Evolutionary conservation across 306 rosid genomes (phyloP).

Genomic region (Lathyrus oleraceus): DNA sequence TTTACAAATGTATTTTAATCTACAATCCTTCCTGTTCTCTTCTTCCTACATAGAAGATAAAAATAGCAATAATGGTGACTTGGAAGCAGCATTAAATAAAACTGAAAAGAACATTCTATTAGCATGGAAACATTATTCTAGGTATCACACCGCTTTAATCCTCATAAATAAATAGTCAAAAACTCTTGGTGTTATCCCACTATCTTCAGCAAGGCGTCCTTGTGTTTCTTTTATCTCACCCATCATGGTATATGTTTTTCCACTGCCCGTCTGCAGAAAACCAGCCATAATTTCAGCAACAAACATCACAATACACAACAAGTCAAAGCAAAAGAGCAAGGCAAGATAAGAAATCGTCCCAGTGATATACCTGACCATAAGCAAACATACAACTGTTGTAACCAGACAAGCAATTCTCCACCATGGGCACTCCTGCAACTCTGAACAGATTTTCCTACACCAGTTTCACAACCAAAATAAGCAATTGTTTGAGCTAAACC

Average conservation of each 20-base stretch:
- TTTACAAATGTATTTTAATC: conserved; percentile 84
- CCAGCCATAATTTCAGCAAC: conserved; percentile 33
- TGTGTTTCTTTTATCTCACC: conserved; percentile 77
- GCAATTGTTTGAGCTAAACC: conserved; percentile 15
- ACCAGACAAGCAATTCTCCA: conserved; percentile 96
- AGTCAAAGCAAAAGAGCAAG: neutral
- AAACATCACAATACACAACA: conserved; percentile 19
- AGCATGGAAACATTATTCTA: conserved; percentile 24
- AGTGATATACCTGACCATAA: conserved; percentile 81
- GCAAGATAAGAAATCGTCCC: neutral
- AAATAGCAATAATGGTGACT: neutral
- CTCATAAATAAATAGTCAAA: conserved; percentile 77
- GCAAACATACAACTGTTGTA: conserved; percentile 98
- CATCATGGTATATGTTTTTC: conserved; percentile 98
- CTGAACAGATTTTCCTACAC: conserved; percentile 76
- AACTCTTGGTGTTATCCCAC: conserved; percentile 91
- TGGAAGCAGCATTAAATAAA: conserved; percentile 17
- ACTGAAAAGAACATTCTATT: conserved; percentile 12
- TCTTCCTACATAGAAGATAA: conserved; percentile 63
- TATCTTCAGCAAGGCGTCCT: conserved; percentile 61
- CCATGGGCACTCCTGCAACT: conserved; percentile 94
- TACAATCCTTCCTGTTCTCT: conserved; percentile 62
- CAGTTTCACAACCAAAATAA: conserved; percentile 33
- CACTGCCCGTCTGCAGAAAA: conserved; percentile 88
- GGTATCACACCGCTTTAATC: conserved; percentile 56